Conservation (phyloP, 179 eudicot species). For the Sideroxylon spinosum region DNA sequence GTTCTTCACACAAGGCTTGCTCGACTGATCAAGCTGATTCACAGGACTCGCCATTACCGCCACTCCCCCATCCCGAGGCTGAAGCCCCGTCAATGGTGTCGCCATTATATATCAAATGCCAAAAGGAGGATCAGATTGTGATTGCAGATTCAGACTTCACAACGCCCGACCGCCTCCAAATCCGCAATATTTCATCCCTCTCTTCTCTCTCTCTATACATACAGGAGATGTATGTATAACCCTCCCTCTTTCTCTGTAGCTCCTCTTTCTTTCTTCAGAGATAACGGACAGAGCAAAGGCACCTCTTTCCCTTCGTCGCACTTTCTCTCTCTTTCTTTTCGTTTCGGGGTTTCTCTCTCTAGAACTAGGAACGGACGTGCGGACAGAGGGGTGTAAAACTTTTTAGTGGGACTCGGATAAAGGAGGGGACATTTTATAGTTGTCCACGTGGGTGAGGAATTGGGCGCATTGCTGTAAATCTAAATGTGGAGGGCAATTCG, state of each 20-base stretch:
- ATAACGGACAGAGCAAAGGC: conserved; percentile 6
- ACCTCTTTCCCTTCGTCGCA: neutral
- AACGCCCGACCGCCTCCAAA: conserved; percentile 8
- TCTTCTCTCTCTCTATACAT: neutral
- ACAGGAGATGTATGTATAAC: neutral
- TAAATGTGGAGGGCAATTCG: too few species aligned
- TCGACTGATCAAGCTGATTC: conserved; percentile 39
- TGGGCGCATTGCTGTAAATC: neutral
- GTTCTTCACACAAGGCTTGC: conserved; percentile 30
- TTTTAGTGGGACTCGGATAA: neutral
- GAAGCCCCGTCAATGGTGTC: conserved; percentile 74
- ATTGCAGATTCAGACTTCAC: conserved; percentile 35
- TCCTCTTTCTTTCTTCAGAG: neutral
- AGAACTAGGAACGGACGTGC: neutral
- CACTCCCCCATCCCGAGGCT: conserved; percentile 58
- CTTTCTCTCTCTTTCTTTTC: conserved; percentile 5
- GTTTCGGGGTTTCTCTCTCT: conserved; percentile 12
- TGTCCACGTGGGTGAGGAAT: neutral
- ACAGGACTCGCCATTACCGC: conserved; percentile 55
- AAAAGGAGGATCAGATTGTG: conserved; percentile 15
- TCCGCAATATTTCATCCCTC: neutral
- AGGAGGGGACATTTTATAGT: conserved; percentile 8
- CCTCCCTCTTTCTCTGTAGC: neutral
- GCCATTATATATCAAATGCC: conserved; percentile 42
- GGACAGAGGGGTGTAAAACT: neutral